Base-by-base conservation (phyloP, 2,329 filamentous ascomycete genomes). In the Mycogone perniciosa region DNA sequence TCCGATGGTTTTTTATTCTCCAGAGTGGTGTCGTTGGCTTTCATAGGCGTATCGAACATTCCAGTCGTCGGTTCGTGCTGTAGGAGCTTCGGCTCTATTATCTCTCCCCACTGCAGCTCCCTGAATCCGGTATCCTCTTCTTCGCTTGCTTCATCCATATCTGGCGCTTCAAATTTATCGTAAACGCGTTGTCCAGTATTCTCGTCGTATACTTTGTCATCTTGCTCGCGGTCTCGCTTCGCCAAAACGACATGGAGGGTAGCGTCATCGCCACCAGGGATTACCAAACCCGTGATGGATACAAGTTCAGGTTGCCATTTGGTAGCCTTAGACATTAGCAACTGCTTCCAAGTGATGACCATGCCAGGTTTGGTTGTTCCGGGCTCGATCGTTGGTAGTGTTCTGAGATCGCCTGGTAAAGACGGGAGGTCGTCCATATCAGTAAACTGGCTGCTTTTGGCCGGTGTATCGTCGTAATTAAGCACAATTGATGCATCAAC, bases 81-180 rank as follows among this genome's bases (percentile, higher is more conserved):
- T 11, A 89, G 64, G 54, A 92, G 70, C 58, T 83, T 85, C 1
- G 85, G 79, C 37, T 89, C 84, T 35, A 82, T 76, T 62, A 93
- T 73, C 26, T 88, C 83, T 2, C 64, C 63, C 67, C 86, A 85
- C 0, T 66, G 59, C 31, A 90, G 52, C 6, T 74, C 74, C n/a
- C 83, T 76, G 44, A 77, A 72, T 1, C 86, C 86, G 54, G 84
- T 76, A 50, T 85, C 79, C 9, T 80, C 76, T 34, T 74, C 74
- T 0, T 74, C 74, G 1, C 79, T 78, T 0, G 83, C 81, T 8
- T 81, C 80, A 6, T 82, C 77, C 6, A 80, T 71, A 8, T 80
- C 79, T 0, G 85, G 85, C 58, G 83, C 82, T 60, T 95, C 89
- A 57, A 95, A 93, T 52, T 84, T 87, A 55, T 79, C 82, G 59